Percentiles rank a stretch among this genome's conserved stretches.
Evolutionary conservation across 306 rosid species (phyloP).

Genomic region (Sechiopsis laciniata): DNA sequence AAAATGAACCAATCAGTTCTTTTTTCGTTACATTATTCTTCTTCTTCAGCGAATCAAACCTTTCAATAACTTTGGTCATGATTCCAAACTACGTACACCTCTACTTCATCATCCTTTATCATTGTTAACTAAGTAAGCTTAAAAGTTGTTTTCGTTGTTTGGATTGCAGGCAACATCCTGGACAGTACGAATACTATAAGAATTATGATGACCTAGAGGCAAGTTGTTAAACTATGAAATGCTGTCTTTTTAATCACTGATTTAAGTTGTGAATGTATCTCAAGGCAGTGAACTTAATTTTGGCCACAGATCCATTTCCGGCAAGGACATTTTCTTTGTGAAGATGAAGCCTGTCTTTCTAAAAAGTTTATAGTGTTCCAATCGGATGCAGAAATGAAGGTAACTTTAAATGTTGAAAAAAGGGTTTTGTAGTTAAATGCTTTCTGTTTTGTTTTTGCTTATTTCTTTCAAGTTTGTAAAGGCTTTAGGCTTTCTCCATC

Average conservation of each 20-base stretch:
- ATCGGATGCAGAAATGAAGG: slow-evolving; percentile 91
- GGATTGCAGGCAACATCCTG: slow-evolving; percentile 74
- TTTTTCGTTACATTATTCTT: background rate
- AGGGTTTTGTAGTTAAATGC: background rate
- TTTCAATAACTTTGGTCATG: background rate
- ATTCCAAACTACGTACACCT: background rate
- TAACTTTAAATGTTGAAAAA: slow-evolving; percentile 23
- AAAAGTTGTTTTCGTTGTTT: slow-evolving; percentile 10
- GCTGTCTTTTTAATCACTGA: background rate
- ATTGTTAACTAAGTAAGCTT: background rate
- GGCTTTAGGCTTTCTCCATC: slow-evolving; percentile 11
- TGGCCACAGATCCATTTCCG: slow-evolving; percentile 76
- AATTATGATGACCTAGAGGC: slow-evolving; percentile 93
- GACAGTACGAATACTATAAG: slow-evolving; percentile 76
- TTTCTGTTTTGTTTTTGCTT: background rate
- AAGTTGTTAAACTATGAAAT: slow-evolving; percentile 31
- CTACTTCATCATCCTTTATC: background rate
- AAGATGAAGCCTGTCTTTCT: slow-evolving; percentile 83
- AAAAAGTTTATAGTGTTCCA: slow-evolving; percentile 83
- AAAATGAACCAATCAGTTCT: background rate
- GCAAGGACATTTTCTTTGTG: slow-evolving; percentile 82
- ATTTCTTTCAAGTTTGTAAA: background rate
- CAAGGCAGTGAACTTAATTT: background rate
- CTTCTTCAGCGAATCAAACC: background rate
- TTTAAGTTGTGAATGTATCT: background rate